Evolutionary conservation across 495 filamentous ascomycete species (phyloP).

Genomic region (Tuber umbilicatum): DNA sequence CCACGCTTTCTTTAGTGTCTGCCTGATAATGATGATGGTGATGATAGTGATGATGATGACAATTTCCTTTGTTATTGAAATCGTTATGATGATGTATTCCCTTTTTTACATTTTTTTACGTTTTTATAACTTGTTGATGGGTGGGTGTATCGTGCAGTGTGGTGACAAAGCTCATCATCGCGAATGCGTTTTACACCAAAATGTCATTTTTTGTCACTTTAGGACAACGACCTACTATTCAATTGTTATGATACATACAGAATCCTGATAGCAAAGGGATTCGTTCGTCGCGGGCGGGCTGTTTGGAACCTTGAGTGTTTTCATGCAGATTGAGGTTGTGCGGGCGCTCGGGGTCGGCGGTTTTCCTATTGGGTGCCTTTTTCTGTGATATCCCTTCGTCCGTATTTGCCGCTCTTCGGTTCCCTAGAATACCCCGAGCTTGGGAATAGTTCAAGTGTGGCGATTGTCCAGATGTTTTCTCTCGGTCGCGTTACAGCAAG

Average conservation of each 20-base stretch:
- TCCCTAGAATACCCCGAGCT: no score
- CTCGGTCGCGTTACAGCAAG: no score
- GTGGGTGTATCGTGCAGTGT: not conserved
- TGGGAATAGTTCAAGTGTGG: no score
- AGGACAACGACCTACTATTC: not conserved
- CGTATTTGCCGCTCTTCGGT: no score
- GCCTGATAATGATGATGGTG: not conserved
- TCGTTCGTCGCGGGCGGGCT: no score
- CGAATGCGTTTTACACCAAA: not conserved
- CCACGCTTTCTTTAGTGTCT: not conserved
- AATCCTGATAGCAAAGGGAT: not conserved
- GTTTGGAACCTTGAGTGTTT: not conserved
- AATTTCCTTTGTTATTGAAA: not conserved
- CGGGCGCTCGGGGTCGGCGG: not conserved
- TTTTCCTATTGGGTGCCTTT: not conserved
- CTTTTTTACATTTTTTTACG: not conserved
- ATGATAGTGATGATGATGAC: not conserved
- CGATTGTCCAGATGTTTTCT: no score
- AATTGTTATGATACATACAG: no score
- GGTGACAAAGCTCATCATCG: not conserved
- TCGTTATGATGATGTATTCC: slow-evolving; percentile 3
- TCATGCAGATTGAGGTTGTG: not conserved
- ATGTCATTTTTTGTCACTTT: not conserved
- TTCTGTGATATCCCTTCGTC: not conserved
- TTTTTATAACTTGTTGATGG: not conserved